A percentile compares a stretch with the other conserved stretches of the same genome.
Evolutionary conservation across 169 alveolate genomes (phyloP).

Genomic region (Theileria sp.): DNA sequence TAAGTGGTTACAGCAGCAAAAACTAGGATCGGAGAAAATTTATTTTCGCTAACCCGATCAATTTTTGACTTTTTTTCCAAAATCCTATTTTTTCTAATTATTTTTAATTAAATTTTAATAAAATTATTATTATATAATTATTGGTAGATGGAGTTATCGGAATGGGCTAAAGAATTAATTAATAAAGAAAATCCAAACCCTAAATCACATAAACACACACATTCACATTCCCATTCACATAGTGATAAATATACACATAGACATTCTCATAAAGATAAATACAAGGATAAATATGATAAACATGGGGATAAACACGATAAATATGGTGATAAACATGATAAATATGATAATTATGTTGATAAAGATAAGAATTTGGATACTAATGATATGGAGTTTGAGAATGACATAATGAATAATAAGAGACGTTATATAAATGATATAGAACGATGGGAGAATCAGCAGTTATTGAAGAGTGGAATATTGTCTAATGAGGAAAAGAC

Average conservation of each 20-base stretch:
- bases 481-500: slow-evolving; percentile 53
- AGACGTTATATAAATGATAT: slow-evolving; percentile 67
- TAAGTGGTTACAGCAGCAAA: not conserved
- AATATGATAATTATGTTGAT: too few species aligned
- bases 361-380: too few species aligned
- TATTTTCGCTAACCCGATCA: not conserved
- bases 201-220: not conserved
- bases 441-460: slow-evolving; percentile 76
- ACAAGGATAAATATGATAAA: not conserved
- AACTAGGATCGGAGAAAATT: slow-evolving; percentile 10
- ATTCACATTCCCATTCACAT: not conserved
- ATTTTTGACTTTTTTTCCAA: not conserved
- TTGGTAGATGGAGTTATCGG: slow-evolving; percentile 49
- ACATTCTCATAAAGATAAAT: slow-evolving; percentile 12
- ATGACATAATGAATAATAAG: slow-evolving; percentile 53
- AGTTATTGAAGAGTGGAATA: slow-evolving; percentile 66
- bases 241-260: not conserved
- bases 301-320: not conserved
- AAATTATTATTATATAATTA: too few species aligned
- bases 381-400: slow-evolving; percentile 32
- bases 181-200: slow-evolving; percentile 39
- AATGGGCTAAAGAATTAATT: slow-evolving; percentile 56
- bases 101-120: too few species aligned
- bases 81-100: too few species aligned
- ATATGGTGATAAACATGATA: not conserved